These are phyloP conservation scores for Psophocarpus tetragonolobus DNA, from an alignment of 306 rosid genomes.

Conservation along the genomic window DNA sequence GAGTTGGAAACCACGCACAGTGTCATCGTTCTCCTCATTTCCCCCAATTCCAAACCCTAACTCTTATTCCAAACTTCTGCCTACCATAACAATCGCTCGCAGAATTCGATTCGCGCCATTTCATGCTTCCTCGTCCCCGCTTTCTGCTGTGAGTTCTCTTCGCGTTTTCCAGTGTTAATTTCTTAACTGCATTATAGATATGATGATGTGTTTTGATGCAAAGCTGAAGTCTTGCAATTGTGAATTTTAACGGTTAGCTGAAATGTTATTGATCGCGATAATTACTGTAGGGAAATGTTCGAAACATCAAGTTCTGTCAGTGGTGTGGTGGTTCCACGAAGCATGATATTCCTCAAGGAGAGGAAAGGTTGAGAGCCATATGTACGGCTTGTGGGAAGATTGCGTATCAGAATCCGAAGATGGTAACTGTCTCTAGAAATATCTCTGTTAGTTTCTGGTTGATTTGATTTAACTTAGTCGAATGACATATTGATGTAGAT, in stretches of 20 bases:
- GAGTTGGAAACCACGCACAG: constrained; percentile 48
- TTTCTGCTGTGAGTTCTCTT: constrained; percentile 49
- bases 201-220: not conserved
- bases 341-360: constrained; percentile 79
- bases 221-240: not conserved
- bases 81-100: constrained; percentile 26
- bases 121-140: constrained; percentile 46
- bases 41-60: constrained; percentile 30
- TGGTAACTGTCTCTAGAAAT: constrained; percentile 52
- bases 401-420: constrained; percentile 90
- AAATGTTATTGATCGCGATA: not conserved
- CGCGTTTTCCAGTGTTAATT: not conserved
- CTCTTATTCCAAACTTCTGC: constrained; percentile 30
- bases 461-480: not conserved
- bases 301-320: constrained; percentile 74
- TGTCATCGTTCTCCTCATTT: constrained; percentile 38
- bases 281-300: constrained; percentile 60
- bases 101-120: constrained; percentile 42
- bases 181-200: too few species aligned
- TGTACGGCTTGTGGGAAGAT: constrained; percentile 82
- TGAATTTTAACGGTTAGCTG: not conserved
- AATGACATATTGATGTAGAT: not conserved
- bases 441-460: constrained; percentile 23
- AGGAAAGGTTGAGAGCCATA: constrained; percentile 75
- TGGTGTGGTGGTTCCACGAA: constrained; percentile 85